Evolutionary conservation across 1,139 yeast species (phyloP).

Genomic region (Geotrichum bryndzae): DNA sequence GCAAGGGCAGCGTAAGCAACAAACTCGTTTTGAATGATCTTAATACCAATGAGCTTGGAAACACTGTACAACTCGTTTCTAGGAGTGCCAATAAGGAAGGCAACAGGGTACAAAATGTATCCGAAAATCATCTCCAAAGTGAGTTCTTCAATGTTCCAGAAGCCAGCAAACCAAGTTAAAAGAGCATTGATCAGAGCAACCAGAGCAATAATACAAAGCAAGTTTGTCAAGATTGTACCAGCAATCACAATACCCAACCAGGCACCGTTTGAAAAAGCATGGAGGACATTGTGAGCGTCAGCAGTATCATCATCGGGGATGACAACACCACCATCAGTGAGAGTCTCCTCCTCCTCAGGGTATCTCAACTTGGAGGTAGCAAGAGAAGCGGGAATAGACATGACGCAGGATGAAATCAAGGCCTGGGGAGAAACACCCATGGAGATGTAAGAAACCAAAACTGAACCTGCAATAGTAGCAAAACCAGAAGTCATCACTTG

Average conservation of each 20-base stretch:
- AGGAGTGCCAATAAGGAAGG: slow-evolving; percentile 59
- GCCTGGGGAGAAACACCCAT: slow-evolving; percentile 63
- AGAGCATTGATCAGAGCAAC: slow-evolving; percentile 56
- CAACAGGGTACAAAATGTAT: slow-evolving; percentile 55
- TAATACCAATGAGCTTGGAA: slow-evolving; percentile 51
- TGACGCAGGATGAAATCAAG: slow-evolving; percentile 59
- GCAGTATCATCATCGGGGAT: slow-evolving; percentile 42
- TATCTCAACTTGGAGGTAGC: slow-evolving; percentile 58
- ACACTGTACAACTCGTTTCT: slow-evolving; percentile 49
- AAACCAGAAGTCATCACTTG: slow-evolving; percentile 64
- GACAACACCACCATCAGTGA: slow-evolving; percentile 47
- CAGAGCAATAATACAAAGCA: slow-evolving; percentile 57
- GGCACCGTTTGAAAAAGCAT: slow-evolving; percentile 61
- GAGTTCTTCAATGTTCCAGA: slow-evolving; percentile 45
- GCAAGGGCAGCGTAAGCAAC: slow-evolving; percentile 49
- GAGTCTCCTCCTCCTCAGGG: slow-evolving; percentile 56
- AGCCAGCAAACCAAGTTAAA: slow-evolving; percentile 58
- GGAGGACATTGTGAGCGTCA: slow-evolving; percentile 52
- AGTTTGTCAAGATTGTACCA: slow-evolving; percentile 54
- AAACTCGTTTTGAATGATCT: slow-evolving; percentile 59
- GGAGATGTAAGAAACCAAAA: slow-evolving; percentile 58
- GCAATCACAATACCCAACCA: slow-evolving; percentile 56
- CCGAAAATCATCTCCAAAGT: slow-evolving; percentile 54
- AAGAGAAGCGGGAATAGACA: slow-evolving; percentile 65
- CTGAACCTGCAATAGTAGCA: slow-evolving; percentile 64